These are phyloP conservation scores for Nakazawaea laoshanensis DNA, from an alignment of 805 yeast species.

Conservation along the genomic window DNA sequence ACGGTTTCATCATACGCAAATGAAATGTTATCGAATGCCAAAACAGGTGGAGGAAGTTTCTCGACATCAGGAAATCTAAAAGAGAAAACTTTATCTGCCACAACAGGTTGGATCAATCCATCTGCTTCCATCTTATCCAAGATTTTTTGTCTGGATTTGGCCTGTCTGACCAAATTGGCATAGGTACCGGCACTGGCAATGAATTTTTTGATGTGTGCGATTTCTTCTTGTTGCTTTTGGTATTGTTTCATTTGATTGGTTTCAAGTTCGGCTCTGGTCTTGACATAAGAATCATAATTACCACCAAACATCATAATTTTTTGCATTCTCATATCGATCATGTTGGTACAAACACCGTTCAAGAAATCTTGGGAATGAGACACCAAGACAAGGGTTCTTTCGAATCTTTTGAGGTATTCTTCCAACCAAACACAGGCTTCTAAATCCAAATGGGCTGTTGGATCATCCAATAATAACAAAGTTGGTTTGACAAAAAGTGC, in stretches of 20 bases:
- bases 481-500: constrained; percentile 98
- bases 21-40: constrained; percentile 91
- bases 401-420: constrained; percentile 92
- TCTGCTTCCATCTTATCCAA: constrained; percentile 99
- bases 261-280: constrained; percentile 90
- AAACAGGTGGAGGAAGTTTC: constrained; percentile 97
- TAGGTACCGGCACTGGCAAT: constrained; percentile 99
- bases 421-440: constrained; percentile 99
- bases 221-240: constrained; percentile 96
- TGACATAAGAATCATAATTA: constrained; percentile 94
- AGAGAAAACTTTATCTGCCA: constrained; percentile 85
- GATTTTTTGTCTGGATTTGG: constrained; percentile 98
- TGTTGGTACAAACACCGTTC: constrained; percentile 96
- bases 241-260: constrained; percentile 98
- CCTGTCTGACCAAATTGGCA: constrained; percentile 97
- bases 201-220: constrained; percentile 94
- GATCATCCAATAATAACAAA: constrained; percentile 88
- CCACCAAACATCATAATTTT: constrained; percentile 80
- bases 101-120: constrained; percentile 90
- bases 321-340: constrained; percentile 95
- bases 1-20: constrained; percentile 80
- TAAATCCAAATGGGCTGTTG: constrained; percentile 98
- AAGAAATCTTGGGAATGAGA: constrained; percentile 99
- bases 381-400: constrained; percentile 86
- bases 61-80: constrained; percentile 94